Conservation (phyloP, 1,139 yeast genomes). For the Debaryomyces singareniensis region DNA sequence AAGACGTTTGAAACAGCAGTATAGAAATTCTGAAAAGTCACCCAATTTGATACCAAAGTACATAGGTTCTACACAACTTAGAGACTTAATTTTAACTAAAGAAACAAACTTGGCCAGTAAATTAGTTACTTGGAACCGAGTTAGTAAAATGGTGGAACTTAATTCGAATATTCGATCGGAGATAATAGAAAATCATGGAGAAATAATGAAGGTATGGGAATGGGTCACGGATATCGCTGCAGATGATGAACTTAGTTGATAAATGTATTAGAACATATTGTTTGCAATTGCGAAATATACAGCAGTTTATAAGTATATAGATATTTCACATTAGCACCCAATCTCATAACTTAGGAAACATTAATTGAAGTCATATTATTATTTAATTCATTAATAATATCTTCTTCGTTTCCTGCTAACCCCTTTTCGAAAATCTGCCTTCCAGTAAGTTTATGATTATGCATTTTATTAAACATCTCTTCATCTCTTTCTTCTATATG, state of each 20-base stretch:
- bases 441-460: conserved; percentile 77
- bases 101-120: conserved; percentile 40
- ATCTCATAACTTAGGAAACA: conserved; percentile 1
- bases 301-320: conserved; percentile 1
- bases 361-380: conserved; percentile 13
- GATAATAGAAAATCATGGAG: conserved; percentile 74
- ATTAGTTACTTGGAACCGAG: conserved; percentile 55
- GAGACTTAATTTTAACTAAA: conserved; percentile 58
- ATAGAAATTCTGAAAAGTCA: conserved; percentile 17
- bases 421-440: conserved; percentile 87
- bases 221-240: conserved; percentile 55
- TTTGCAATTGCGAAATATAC: conserved; percentile 1
- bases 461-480: conserved; percentile 49
- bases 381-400: conserved; percentile 22
- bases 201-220: conserved; percentile 84
- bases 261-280: conserved; percentile 1
- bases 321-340: no score
- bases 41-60: conserved; percentile 31
- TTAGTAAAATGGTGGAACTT: conserved; percentile 54
- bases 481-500: conserved; percentile 46
- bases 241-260: conserved; percentile 1
- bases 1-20: conserved; percentile 38
- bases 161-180: conserved; percentile 58
- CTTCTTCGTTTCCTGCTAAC: conserved; percentile 56
- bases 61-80: conserved; percentile 68